Base-by-base conservation (phyloP, 371 early-diverging fungal species). In the Mucor lusitanicus region DNA sequence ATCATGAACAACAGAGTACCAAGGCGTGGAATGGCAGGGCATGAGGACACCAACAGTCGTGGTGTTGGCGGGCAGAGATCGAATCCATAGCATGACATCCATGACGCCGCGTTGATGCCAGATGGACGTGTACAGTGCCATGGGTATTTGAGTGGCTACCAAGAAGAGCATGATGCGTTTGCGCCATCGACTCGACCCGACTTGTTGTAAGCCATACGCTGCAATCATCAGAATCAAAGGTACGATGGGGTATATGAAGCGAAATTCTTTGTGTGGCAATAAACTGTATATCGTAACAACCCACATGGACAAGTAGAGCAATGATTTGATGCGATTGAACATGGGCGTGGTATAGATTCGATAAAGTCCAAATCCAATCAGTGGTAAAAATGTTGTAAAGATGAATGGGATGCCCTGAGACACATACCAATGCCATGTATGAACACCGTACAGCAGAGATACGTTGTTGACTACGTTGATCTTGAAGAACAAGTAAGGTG, bases 1-100 rank as follows among this genome's bases (percentile, higher is more conserved):
- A 27, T 76, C 54, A 65, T 96, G 96, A 2, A 96, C 27, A 60
- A 90, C 78, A 30, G 92, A 89, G 55, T 92, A 89, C 82, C 87
- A 95, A 5, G 97, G 98, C 0, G 97, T 96, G 3, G 96, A 96
- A 74, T 98, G 97, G 64, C 98, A 98, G 1, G 98, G 97, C 95
- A 95, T 97, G 39, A 96, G 67, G 63, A 95, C 58, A 42, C 77
- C 76, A 7, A 79, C 64, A 4, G 78, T 75, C 2, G 23, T 50
- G 23, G 21, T 8, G 8, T 63, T 25, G 2, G 35, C 53, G 0
- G 78, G 74, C 59, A 89, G 79, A 0, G 75, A 58, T 48, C 92
- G 81, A 25, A 96, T 57, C 81, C 88, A 93, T 0, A 74, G 55
- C 87, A 94, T 90, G 12, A 89, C 95, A 67, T 95, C 93, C 12